Conservation (phyloP, 2,329 filamentous ascomycete genomes). For the Penicillium sp. region DNA sequence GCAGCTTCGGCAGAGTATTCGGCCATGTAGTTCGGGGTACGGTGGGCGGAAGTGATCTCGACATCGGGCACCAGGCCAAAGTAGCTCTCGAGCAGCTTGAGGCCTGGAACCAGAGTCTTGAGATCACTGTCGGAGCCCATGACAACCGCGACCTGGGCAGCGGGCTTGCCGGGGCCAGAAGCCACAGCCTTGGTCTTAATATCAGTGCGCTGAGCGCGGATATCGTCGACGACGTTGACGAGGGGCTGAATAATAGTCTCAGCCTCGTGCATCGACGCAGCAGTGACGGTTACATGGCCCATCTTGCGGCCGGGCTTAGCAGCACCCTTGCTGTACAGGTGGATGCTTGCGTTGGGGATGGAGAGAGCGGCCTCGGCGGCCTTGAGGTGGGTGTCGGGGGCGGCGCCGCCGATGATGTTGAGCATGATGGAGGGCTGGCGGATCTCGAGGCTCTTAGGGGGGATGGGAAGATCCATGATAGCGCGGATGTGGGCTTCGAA, state of each 20-base stretch:
- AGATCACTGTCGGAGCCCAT: constrained; percentile 53
- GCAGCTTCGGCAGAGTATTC: constrained; percentile 65
- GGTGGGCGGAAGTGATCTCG: constrained; percentile 57
- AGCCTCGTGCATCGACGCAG: constrained; percentile 66
- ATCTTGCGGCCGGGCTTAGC: constrained; percentile 90
- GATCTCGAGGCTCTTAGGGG: constrained; percentile 47
- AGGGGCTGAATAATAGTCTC: constrained; percentile 68
- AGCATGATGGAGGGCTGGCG: constrained; percentile 55
- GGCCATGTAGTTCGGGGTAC: constrained; percentile 70
- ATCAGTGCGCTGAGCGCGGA: constrained; percentile 59
- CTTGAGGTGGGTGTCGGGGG: constrained; percentile 62
- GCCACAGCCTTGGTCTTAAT: constrained; percentile 33
- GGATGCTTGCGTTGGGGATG: constrained; percentile 64
- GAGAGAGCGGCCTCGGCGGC: constrained; percentile 58
- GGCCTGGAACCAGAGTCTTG: constrained; percentile 45
- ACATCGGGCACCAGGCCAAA: constrained; percentile 47
- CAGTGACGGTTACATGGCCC: constrained; percentile 85
- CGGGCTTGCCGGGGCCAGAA: constrained; percentile 33
- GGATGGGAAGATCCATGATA: constrained; percentile 71
- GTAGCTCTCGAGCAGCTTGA: constrained; percentile 44
- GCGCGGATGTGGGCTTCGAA: constrained; percentile 87
- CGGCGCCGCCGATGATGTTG: constrained; percentile 57
- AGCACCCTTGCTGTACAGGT: constrained; percentile 86
- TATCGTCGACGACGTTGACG: constrained; percentile 74
- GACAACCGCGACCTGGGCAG: constrained; percentile 45